Percentiles rank a stretch among this genome's conserved stretches.
phyloP scores from a whole-genome alignment of 345 rosid species.

The Gossypium sturtianum region DNA sequence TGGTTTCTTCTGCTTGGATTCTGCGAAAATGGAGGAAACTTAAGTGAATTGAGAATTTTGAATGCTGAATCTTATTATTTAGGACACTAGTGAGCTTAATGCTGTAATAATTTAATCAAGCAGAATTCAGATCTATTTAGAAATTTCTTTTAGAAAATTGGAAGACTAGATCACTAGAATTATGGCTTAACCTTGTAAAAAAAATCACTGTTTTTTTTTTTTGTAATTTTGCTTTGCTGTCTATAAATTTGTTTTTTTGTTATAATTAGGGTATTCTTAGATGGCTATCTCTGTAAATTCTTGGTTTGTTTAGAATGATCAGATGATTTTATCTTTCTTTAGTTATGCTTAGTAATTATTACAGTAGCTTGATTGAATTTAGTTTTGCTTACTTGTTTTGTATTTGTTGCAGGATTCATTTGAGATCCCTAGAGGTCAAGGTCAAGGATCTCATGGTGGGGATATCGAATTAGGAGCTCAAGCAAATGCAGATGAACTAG shows the following conservation, averaged over 20 bases:
- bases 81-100: neutral
- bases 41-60: neutral
- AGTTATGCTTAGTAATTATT: neutral
- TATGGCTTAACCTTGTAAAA: neutral
- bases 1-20: slow-evolving; percentile 11
- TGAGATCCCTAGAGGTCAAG: slow-evolving; percentile 71
- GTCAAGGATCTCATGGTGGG: slow-evolving; percentile 53
- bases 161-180: neutral
- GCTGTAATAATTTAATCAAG: neutral
- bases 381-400: neutral
- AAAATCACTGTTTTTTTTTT: neutral
- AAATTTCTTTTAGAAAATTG: slow-evolving; percentile 2
- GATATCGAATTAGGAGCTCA: slow-evolving; percentile 68
- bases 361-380: neutral
- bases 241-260: neutral
- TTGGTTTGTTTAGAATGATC: neutral
- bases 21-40: neutral
- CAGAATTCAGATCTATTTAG: neutral
- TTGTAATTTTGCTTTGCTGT: neutral
- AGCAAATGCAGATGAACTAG: slow-evolving; percentile 64
- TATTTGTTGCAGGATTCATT: slow-evolving; percentile 62
- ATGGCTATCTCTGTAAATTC: neutral
- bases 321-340: neutral
- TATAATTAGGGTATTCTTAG: neutral
- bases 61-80: neutral